Base-by-base conservation (phyloP, 2,329 filamentous ascomycete genomes). In the Neofusicoccum ribis region DNA sequence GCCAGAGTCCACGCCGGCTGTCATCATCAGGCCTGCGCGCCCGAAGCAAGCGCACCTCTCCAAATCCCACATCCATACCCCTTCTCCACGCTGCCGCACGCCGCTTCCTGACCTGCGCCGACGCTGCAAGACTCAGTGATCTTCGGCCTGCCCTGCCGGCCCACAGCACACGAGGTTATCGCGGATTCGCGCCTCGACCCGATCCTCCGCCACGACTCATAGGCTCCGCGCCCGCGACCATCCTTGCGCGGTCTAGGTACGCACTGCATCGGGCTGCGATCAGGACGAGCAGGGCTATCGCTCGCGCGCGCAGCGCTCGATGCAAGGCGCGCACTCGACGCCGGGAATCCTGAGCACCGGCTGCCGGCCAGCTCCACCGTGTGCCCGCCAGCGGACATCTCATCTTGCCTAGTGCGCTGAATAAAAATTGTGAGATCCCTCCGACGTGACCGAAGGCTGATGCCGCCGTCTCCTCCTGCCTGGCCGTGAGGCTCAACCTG, bases 321-420 rank as follows among this genome's bases (percentile, higher is more conserved):
- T 58, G 52, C 37, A 58, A 58, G 52, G 52, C 52, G 20, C 37
- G 52, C 52, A 44, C 20, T 17, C 52, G 20, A 34, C 14, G 39
- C 27, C 52, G 36, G 52, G 23, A 44, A 17, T 44, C 52, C 23
- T n/a, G 14, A 58, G 51, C 51, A 23, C 4, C 51, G 20, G 51
- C 51, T 37, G 51, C 51, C 37, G 50, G 50, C 50, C 50, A 17
- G 52, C 52, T 59, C 54, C 54, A 59, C 54, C 39, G 49, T 36
- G 23, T 31, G 20, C n/a, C 31, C 11, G n/a, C 37, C 36, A 20
- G 37, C 52, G 52, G 8, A 56, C 41, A 41, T 47, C 27, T 15
- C 14, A 27, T 6, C 20, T 6, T 11, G 36, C 20, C 31, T 64
- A 58, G 37, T 31, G 51, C 63, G 14, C 31, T 50, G 52, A 44